Conservation (phyloP, 1,139 yeast species). For the Blastobotrys persicus region DNA sequence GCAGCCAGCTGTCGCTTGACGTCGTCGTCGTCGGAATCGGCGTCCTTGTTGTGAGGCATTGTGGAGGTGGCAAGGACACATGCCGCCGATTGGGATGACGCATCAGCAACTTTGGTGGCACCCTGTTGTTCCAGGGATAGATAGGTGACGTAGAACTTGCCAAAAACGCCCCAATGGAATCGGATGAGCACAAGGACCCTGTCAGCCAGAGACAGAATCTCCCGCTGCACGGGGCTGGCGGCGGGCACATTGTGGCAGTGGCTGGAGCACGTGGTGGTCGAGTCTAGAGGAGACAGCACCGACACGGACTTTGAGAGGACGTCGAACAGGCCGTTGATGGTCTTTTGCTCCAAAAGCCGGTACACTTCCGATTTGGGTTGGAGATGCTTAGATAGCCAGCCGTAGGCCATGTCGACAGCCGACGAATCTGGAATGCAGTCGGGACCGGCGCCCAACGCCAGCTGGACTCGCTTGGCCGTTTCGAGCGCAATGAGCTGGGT, state of each 20-base stretch:
- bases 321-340: conserved; percentile 28
- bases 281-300: conserved; percentile 26
- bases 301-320: conserved; percentile 22
- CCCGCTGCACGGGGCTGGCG: conserved; percentile 37
- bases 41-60: neutral
- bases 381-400: conserved; percentile 82
- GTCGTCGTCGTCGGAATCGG: conserved; percentile 8
- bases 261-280: conserved; percentile 21
- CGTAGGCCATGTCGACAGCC: conserved; percentile 62
- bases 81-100: conserved; percentile 5
- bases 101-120: conserved; percentile 3
- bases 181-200: conserved; percentile 58
- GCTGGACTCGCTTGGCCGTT: conserved; percentile 48
- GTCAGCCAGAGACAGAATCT: conserved; percentile 49
- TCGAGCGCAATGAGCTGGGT: conserved; percentile 72
- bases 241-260: conserved; percentile 24
- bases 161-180: conserved; percentile 77
- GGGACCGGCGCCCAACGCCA: conserved; percentile 37
- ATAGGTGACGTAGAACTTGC: conserved; percentile 36
- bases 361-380: conserved; percentile 82
- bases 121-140: conserved; percentile 13
- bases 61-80: conserved; percentile 7
- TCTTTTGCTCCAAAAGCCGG: conserved; percentile 62
- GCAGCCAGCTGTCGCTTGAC: conserved; percentile 7
- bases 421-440: conserved; percentile 17